phyloP scores from a whole-genome alignment of 441 rosid species.

The Oxalis stricta region DNA sequence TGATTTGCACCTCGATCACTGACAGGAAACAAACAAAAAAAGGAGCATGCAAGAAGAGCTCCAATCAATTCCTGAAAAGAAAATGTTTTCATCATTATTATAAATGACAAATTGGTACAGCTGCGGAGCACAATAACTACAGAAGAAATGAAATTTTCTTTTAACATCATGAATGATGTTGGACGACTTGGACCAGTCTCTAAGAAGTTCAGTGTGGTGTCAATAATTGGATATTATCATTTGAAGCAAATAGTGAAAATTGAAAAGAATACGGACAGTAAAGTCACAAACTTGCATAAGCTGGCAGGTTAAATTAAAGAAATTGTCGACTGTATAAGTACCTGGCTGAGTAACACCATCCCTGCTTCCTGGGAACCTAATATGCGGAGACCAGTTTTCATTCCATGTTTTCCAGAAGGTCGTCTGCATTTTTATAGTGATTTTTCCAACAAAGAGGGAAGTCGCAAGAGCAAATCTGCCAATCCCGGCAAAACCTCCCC shows the following conservation, averaged over 20 bases:
- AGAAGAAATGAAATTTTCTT: too few relatives aligned
- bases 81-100: conserved; percentile 5
- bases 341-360: conserved; percentile 73
- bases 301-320: too few relatives aligned
- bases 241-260: neutral
- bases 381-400: conserved; percentile 43
- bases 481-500: conserved; percentile 44
- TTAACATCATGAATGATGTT: too few relatives aligned
- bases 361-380: conserved; percentile 57
- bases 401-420: conserved; percentile 14
- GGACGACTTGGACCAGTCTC: too few relatives aligned
- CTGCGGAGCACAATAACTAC: too few relatives aligned
- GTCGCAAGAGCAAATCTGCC: conserved; percentile 44
- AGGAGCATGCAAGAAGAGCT: conserved; percentile 75
- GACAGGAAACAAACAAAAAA: conserved; percentile 80
- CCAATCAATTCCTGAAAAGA: conserved; percentile 66
- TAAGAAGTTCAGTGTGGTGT: too few relatives aligned
- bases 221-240: too few relatives aligned
- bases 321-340: too few relatives aligned
- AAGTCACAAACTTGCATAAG: too few relatives aligned
- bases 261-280: neutral
- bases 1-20: conserved; percentile 35
- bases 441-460: conserved; percentile 51
- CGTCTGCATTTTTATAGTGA: conserved; percentile 44
- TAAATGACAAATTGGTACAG: conserved; percentile 1